A percentile compares a stretch with the other conserved stretches of the same genome.
phyloP scores from a whole-genome alignment of 208 protist species.

The Novymonas esmeraldas region DNA sequence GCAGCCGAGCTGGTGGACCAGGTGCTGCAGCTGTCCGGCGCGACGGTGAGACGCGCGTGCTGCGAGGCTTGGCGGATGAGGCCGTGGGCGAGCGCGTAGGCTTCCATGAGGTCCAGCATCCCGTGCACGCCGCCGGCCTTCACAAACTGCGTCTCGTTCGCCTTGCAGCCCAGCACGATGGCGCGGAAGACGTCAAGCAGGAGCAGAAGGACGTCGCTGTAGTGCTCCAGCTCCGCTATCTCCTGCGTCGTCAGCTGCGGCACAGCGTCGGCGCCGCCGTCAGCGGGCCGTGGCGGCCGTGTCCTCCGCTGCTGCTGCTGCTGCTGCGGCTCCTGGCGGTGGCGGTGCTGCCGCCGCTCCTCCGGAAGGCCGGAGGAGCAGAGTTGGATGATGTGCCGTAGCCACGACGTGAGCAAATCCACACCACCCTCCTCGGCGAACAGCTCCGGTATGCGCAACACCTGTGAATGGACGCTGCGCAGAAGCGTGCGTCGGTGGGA shows the following conservation, averaged over 20 bases:
- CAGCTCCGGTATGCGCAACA: slow-evolving; percentile 25
- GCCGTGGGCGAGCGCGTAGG: slow-evolving; percentile 28
- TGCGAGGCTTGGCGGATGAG: slow-evolving; percentile 20
- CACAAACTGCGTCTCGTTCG: slow-evolving; percentile 27
- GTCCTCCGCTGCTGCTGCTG: background rate
- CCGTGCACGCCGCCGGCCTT: slow-evolving; percentile 35
- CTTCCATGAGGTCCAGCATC: slow-evolving; percentile 49
- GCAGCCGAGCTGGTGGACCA: background rate
- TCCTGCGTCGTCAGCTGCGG: slow-evolving; percentile 8
- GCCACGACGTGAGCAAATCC: slow-evolving; percentile 23
- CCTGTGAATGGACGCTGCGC: slow-evolving; percentile 17
- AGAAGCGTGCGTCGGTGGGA: slow-evolving; percentile 1
- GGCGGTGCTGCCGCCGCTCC: background rate
- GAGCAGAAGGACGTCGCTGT: slow-evolving; percentile 19
- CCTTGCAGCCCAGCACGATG: slow-evolving; percentile 28
- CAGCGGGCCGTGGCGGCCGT: no score
- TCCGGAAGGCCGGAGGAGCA: slow-evolving; percentile 6
- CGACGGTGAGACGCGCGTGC: slow-evolving; percentile 15
- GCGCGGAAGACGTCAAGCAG: slow-evolving; percentile 30
- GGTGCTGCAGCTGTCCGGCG: background rate
- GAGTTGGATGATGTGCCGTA: slow-evolving; percentile 23
- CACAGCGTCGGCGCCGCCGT: no score
- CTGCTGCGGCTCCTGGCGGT: background rate
- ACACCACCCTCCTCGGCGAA: slow-evolving; percentile 28
- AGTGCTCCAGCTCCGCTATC: slow-evolving; percentile 10